Conservation (phyloP, 495 filamentous ascomycete genomes). For the Amniculicola lignicola region DNA sequence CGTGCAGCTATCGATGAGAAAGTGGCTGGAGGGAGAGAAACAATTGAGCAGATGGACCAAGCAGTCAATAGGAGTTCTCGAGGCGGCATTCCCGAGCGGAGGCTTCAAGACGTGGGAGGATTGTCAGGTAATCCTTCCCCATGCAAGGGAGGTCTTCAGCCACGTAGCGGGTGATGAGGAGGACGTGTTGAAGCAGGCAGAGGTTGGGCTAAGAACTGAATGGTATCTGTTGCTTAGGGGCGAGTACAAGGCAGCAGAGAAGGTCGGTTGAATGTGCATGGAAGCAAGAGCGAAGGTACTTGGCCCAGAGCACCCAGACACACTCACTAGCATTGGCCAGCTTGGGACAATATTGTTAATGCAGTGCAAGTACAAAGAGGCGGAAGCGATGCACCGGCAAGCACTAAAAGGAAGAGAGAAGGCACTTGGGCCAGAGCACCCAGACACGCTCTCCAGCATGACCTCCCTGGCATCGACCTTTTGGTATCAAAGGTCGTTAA, state of each 20-base stretch:
- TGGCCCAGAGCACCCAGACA: constrained; percentile 44
- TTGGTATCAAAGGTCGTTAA: background rate
- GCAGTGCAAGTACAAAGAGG: constrained; percentile 21
- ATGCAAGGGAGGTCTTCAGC: constrained; percentile 7
- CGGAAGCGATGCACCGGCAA: constrained; percentile 14
- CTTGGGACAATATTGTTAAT: constrained; percentile 29
- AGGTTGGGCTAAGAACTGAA: background rate
- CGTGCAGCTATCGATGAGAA: constrained; percentile 19
- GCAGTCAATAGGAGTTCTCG: constrained; percentile 5
- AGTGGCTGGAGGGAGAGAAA: constrained; percentile 10
- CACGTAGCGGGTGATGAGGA: constrained; percentile 2
- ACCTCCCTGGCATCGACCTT: background rate
- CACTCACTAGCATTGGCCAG: constrained; percentile 45
- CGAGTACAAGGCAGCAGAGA: constrained; percentile 34
- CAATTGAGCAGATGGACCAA: constrained; percentile 12
- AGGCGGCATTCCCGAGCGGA: constrained; percentile 2
- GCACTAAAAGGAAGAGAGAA: constrained; percentile 11
- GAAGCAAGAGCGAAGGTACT: constrained; percentile 40
- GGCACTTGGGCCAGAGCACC: constrained; percentile 23
- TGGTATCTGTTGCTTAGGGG: constrained; percentile 5
- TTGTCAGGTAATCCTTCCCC: background rate
- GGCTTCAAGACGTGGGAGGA: constrained; percentile 6
- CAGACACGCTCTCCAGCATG: constrained; percentile 8
- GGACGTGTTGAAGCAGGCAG: background rate
- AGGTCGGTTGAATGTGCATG: background rate